Evolutionary conservation across 2,329 filamentous ascomycete genomes (phyloP), one percentile per base, ranked within the genome.

Genomic region (Fusarium newnesense): DNA sequence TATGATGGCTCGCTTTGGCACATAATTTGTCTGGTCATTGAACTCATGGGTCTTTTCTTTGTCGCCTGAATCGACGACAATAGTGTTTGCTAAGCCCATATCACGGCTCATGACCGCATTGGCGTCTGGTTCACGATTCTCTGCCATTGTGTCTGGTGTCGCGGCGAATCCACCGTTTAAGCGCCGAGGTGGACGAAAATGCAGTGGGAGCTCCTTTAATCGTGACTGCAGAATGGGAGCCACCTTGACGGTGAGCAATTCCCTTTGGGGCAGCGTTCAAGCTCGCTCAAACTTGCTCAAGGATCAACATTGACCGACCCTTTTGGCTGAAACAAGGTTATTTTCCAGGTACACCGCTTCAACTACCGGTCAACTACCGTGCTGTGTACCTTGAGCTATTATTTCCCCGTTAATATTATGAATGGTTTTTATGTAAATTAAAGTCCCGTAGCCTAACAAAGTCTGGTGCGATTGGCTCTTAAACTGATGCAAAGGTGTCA

Each of bases 21-120:
- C 86, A 80, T 88, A 89, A 69, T 88, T 87, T 21, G 87, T 88
- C 76, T 89, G 87, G 70, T 89, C 87, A 46, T 87, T 88, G 78
- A 89, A 88, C 28, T 80, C 77, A 52, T 81, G 78, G 15, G 42
- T 40, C 36, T 77, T 78, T 8, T 56, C 61, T 21, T 68, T 70
- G 9, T 79, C 70, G 2, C 73, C 60, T 16, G 59, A 74, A 9
- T 69, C 69, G 12, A 50, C 64, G 13, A 40, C 63, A 24, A 61
- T 52, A 7, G 52, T 60, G 16, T 60, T 60, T 26, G 60, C 40
- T 7, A 67, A 65, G 42, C 62, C 65, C 30, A 50, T n/a, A 4
- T 46, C 56, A n/a, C 62, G 64, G 49, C 60, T 57, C 43, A 72
- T 68, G 10, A 57, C 49, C 18, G 26, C 24, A 2, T 28, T 50